These are phyloP conservation scores for Teunomyces lycoperdinae DNA, from an alignment of 805 yeast species.

Conservation along the genomic window DNA sequence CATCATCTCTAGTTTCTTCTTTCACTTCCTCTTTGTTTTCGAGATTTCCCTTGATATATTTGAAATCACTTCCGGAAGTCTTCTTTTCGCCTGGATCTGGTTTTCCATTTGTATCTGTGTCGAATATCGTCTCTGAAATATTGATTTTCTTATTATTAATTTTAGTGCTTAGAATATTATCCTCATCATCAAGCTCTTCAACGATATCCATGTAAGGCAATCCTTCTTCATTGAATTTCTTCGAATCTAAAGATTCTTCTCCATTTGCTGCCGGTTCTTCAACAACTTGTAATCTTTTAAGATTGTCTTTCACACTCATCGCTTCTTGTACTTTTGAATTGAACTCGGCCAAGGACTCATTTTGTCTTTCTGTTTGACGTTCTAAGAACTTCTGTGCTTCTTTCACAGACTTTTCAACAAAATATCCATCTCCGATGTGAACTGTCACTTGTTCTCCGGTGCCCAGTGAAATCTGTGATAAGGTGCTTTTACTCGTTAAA, in stretches of 20 bases:
- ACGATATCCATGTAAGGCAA: slow-evolving; percentile 77
- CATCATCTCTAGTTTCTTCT: slow-evolving; percentile 4
- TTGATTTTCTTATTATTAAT: slow-evolving; percentile 27
- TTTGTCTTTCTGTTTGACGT: slow-evolving; percentile 25
- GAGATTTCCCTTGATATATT: not conserved
- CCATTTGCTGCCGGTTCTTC: slow-evolving; percentile 9
- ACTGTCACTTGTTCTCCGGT: slow-evolving; percentile 19
- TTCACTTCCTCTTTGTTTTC: not conserved
- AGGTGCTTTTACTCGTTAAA: slow-evolving; percentile 1
- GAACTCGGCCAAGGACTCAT: slow-evolving; percentile 41
- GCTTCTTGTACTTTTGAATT: slow-evolving; percentile 40
- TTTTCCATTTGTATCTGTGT: slow-evolving; percentile 26
- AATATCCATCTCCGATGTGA: slow-evolving; percentile 40
- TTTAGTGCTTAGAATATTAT: slow-evolving; percentile 48
- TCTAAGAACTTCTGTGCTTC: slow-evolving; percentile 28
- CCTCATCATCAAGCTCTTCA: slow-evolving; percentile 81
- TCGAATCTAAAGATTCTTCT: not conserved
- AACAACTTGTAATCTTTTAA: slow-evolving; percentile 14
- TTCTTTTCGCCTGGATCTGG: not conserved
- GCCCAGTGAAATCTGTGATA: not conserved
- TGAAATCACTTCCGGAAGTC: not conserved
- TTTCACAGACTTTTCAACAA: slow-evolving; percentile 27
- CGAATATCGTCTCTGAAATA: not conserved
- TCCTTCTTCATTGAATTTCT: slow-evolving; percentile 39
- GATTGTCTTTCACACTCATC: slow-evolving; percentile 23